phyloP scores from a whole-genome alignment of 148 eudicot species.

The Nyssa sinensis region DNA sequence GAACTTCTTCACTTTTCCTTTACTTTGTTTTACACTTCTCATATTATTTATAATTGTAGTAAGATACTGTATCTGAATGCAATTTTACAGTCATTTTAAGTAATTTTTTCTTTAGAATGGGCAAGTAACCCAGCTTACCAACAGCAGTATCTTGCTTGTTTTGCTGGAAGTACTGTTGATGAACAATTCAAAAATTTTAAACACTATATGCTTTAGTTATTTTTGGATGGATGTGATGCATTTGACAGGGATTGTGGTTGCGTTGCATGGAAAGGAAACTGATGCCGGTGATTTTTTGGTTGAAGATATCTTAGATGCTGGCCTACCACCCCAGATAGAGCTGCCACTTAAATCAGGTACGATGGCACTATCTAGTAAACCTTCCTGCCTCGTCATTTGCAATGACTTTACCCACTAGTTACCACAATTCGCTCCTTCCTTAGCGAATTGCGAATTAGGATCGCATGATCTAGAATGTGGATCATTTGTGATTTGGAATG shows the following conservation, averaged over 20 bases:
- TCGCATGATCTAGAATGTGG: too few relatives aligned
- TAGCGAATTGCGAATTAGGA: too few relatives aligned
- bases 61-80: too few relatives aligned
- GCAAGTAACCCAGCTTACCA: background rate
- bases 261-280: slow-evolving; percentile 83
- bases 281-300: slow-evolving; percentile 77
- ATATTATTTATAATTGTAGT: too few relatives aligned
- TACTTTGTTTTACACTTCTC: too few relatives aligned
- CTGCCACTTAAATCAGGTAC: slow-evolving; percentile 61
- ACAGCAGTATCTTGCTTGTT: background rate
- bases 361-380: background rate
- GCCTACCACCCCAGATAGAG: slow-evolving; percentile 78
- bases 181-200: background rate
- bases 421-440: too few relatives aligned
- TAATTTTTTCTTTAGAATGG: background rate
- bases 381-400: background rate
- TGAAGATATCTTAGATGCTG: slow-evolving; percentile 85
- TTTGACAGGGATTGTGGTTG: slow-evolving; percentile 71
- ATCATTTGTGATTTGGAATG: too few relatives aligned
- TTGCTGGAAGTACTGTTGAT: background rate
- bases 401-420: background rate
- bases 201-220: background rate
- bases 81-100: background rate
- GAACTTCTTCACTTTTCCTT: too few relatives aligned
- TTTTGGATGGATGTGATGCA: background rate